Evolutionary conservation across 768 basidiomycete genomes (phyloP).

Genomic region (Boletellus emodensis): DNA sequence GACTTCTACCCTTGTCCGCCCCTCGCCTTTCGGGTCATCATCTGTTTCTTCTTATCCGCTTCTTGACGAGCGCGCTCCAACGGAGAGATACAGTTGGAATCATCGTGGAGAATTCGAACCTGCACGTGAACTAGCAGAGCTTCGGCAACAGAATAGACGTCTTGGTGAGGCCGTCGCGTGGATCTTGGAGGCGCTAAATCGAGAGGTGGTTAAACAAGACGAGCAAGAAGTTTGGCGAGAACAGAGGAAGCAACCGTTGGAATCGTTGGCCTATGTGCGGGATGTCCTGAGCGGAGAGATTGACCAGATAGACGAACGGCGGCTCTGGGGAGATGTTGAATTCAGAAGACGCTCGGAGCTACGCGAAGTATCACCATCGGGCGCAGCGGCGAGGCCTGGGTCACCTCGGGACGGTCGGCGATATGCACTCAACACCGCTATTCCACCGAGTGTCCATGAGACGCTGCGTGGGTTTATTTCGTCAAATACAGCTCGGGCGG

Average conservation of each 20-base stretch:
- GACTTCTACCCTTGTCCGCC: conserved; percentile 59
- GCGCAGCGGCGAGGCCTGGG: conserved; percentile 18
- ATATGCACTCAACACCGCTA: conserved; percentile 6
- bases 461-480: conserved; percentile 19
- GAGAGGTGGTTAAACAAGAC: conserved; percentile 39
- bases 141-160: conserved; percentile 55
- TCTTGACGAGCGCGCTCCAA: conserved; percentile 50
- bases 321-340: conserved; percentile 56
- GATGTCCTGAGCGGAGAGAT: conserved; percentile 61
- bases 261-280: conserved; percentile 72
- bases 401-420: conserved; percentile 17
- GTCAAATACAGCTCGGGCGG: conserved; percentile 8
- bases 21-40: conserved; percentile 37
- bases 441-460: conserved; percentile 20
- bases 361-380: conserved; percentile 23
- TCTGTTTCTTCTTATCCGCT: conserved; percentile 56
- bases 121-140: conserved; percentile 54
- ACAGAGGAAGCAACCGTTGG: conserved; percentile 58
- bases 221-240: conserved; percentile 41
- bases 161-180: conserved; percentile 69
- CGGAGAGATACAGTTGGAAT: conserved; percentile 67
- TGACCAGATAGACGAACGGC: conserved; percentile 58
- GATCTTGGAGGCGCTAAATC: conserved; percentile 68
- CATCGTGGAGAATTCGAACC: conserved; percentile 66
- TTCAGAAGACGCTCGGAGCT: conserved; percentile 35